Conservation (phyloP, 1,284 basidiomycete species). For the Sporisorium scitamineum region DNA sequence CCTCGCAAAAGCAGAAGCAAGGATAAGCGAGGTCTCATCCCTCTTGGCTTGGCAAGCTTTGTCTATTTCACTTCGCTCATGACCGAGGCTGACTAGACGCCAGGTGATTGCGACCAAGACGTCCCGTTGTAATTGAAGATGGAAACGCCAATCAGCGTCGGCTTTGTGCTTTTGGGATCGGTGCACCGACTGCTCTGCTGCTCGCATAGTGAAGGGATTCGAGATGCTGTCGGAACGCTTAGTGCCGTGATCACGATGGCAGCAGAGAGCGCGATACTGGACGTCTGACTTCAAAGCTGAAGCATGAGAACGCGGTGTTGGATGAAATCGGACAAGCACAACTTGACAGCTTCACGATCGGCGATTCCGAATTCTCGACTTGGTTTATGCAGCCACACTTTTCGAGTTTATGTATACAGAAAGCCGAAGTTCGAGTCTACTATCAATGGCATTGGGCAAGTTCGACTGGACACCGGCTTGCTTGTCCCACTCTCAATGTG, state of each 20-base stretch:
- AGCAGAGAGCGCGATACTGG: neutral
- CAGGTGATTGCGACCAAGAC: neutral
- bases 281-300: neutral
- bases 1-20: constrained; percentile 2
- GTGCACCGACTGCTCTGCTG: neutral
- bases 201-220: neutral
- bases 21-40: neutral
- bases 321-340: constrained; percentile 2
- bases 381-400: neutral
- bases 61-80: neutral
- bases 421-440: neutral
- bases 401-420: neutral
- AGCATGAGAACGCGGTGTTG: too few species aligned
- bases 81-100: neutral
- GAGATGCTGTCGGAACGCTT: neutral
- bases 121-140: neutral
- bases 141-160: neutral
- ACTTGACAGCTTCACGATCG: constrained; percentile 1
- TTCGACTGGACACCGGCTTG: too few species aligned
- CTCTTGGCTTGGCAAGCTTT: constrained; percentile 5
- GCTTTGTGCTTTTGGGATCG: neutral
- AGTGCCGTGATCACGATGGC: neutral
- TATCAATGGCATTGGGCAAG: too few species aligned
- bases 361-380: neutral
- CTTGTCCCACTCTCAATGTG: too few species aligned